Evolutionary conservation across 305 asterid species (phyloP), one percentile per base, ranked within the genome.

Genomic region (Plantago coronopus): DNA sequence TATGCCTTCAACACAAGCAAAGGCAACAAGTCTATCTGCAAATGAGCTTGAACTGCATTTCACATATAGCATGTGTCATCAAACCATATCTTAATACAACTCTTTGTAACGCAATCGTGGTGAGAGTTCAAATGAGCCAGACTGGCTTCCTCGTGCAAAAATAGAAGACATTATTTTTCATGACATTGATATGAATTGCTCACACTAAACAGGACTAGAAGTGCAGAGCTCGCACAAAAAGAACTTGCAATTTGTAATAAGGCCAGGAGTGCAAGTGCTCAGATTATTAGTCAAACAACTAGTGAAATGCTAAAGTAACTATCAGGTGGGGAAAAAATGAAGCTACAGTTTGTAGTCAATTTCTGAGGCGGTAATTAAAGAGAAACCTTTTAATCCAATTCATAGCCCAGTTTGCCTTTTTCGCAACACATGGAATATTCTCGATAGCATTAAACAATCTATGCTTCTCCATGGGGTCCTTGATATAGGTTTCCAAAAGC

Each of bases 1-100:
- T 69, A 83, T 87, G 71, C 96, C 94, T 76, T 87, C 96, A 10
- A 83, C 77, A 57, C 96, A 83, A 47, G 96, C 91, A 70, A 87
- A 81, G 48, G 94, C 96, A 16, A 87, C 76, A 10, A 87, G 81
- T 57, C 96, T 81, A 79, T 87, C 94, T 4, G 87, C 87, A 67
- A 87, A 87, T 22, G 89, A 71, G 69, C 74, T 68, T 15, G 91
- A 79, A 70, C 94, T 83, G 75, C 81, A 70, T 10, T 46, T 13
- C 1, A 13, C 15, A 6, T 17, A 17, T 48, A 17, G 4, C 5
- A 18, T 9, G 13, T 17, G 21, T 48, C 54, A 48, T 1, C 38
- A 48, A 48, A 8, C 16, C 25, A 47, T 47, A 47, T 47, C 20
- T 17, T 2, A 21, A 17, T 21, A 17, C 7, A 47, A 2, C 17